These are phyloP conservation scores for Pleurotus eryngii DNA, from an alignment of 768 basidiomycete genomes.

Conservation along the genomic window DNA sequence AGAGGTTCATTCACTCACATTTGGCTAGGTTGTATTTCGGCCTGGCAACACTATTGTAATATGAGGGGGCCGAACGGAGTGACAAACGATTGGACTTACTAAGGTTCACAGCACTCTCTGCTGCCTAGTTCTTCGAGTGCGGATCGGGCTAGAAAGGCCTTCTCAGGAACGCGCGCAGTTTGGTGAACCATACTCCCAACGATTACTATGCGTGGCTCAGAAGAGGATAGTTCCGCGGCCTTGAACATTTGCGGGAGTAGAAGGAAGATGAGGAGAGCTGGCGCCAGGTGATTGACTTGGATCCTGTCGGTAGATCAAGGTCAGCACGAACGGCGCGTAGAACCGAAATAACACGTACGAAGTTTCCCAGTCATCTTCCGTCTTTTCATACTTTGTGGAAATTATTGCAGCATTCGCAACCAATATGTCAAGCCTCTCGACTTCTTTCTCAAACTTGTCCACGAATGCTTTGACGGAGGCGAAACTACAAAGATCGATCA, in stretches of 20 bases:
- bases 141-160: constrained; percentile 20
- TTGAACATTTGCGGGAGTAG: constrained; percentile 40
- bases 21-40: constrained; percentile 33
- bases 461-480: constrained; percentile 37
- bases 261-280: constrained; percentile 35
- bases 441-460: constrained; percentile 28
- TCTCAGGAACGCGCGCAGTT: constrained; percentile 19
- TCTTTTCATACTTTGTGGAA: constrained; percentile 15
- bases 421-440: constrained; percentile 38
- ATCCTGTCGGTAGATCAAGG: constrained; percentile 25
- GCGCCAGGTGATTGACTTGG: constrained; percentile 45
- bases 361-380: constrained; percentile 45
- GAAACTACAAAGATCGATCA: constrained; percentile 39
- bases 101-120: constrained; percentile 21
- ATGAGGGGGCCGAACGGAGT: background rate
- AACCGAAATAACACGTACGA: constrained; percentile 22
- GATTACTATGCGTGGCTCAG: constrained; percentile 35
- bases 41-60: constrained; percentile 11
- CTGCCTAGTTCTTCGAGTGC: constrained; percentile 30
- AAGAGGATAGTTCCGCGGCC: constrained; percentile 25
- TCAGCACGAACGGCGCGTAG: background rate
- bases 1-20: constrained; percentile 19
- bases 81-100: constrained; percentile 2
- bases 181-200: constrained; percentile 42
- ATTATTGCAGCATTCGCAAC: constrained; percentile 40